Evolutionary conservation across 768 basidiomycete species (phyloP), one percentile per base, ranked within the genome.

Genomic region (Boletus bicolor): DNA sequence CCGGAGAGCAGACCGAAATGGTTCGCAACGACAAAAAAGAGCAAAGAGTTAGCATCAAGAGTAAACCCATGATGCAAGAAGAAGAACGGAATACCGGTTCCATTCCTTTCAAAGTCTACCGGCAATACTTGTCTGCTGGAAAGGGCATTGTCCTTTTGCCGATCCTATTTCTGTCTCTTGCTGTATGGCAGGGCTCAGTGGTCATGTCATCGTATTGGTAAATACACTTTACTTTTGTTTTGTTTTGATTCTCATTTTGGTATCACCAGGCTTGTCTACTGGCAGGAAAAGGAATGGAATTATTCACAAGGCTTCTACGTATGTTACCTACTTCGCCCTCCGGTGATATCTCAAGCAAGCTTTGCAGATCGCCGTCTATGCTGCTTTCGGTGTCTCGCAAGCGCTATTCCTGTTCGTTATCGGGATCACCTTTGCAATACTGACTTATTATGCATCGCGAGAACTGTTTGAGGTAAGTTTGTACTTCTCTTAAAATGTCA

Each of bases 71-170:
- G 42, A 95, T 94, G 90, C 89, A 93, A 64, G 76, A 74, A 26
- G 93, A 95, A 70, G 91, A 94, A 67, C 77, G 92, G 17, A 88
- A 87, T 60, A 85, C 82, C 0, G 93, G 92, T 4, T 82, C 89
- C 0, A 60, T 71, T 26, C 42, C 57, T 28, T 46, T 41, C 32
- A 45, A 39, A 53, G 75, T 80, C 30, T 79, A 75, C 53, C 51
- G 50, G 24, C 59, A 79, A 35, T 96, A 93, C 68, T 64, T 89
- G 47, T 70, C 74, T 34, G 90, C 91, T 4, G 93, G 85, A 1
- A 82, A 82, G 32, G 92, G 91, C 12, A 57, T 56, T 5, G 59
- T 86, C 49, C 75, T 91, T 19, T 58, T 93, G 1, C 91, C 93
- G 0, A 51, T 87, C 19, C 67, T 96, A 41, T 21, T 89, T 6